phyloP scores from a whole-genome alignment of 2,329 filamentous ascomycete species.

The Incumbomyces delicatus region DNA sequence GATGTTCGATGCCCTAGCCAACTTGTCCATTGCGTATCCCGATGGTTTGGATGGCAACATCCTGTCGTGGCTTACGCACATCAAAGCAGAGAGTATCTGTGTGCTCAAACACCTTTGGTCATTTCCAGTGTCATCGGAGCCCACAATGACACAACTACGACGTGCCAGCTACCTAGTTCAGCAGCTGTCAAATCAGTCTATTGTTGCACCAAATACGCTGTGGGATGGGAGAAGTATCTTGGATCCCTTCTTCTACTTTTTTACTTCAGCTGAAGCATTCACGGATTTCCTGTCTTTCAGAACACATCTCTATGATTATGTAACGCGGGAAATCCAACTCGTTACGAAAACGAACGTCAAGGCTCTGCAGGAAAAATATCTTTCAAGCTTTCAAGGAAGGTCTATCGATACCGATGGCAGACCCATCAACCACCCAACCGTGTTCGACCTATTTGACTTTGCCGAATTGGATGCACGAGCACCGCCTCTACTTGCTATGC shows the following conservation, averaged over 20 bases:
- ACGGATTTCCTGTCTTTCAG: conserved; percentile 70
- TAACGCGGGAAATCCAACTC: conserved; percentile 71
- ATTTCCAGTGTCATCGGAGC: conserved; percentile 63
- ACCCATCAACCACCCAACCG: conserved; percentile 57
- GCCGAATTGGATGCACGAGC: conserved; percentile 53
- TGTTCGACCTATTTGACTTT: conserved; percentile 93
- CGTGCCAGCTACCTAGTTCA: conserved; percentile 70
- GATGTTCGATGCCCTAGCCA: conserved; percentile 72
- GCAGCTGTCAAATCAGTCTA: conserved; percentile 59
- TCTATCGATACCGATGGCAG: conserved; percentile 60
- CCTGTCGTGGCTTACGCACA: conserved; percentile 56
- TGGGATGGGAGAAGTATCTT: conserved; percentile 63
- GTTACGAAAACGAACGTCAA: conserved; percentile 62
- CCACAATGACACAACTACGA: conserved; percentile 71
- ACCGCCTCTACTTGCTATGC: conserved; percentile 32
- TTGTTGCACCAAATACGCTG: conserved; percentile 57
- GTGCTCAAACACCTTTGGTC: conserved; percentile 75
- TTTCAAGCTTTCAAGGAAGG: conserved; percentile 61
- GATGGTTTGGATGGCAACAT: conserved; percentile 52
- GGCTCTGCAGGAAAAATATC: conserved; percentile 56
- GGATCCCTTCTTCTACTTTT: conserved; percentile 58
- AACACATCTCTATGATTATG: conserved; percentile 72
- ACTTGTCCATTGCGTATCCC: conserved; percentile 60
- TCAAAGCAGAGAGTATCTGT: conserved; percentile 60
- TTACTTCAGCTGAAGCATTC: conserved; percentile 57